Evolutionary conservation across 1,284 basidiomycete genomes (phyloP).

Genomic region (Trichosporon ovoides): DNA sequence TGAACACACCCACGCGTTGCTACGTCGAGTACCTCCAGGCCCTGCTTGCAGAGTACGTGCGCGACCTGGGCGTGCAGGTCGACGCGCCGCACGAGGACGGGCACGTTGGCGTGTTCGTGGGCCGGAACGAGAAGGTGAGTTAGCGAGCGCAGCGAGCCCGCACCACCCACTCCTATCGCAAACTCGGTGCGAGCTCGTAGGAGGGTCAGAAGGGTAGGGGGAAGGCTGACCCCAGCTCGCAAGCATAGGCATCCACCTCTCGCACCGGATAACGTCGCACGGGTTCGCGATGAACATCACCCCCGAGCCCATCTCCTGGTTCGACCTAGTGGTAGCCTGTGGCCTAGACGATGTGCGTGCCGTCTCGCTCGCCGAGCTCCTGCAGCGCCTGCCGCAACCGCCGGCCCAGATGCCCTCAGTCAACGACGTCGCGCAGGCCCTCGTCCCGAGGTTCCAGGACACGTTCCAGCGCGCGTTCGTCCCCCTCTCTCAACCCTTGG

Average conservation of each 20-base stretch:
- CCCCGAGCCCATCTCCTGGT: constrained; percentile 73
- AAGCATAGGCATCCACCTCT: constrained; percentile 93
- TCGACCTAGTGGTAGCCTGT: constrained; percentile 83
- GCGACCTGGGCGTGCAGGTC: constrained; percentile 30
- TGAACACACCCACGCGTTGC: constrained; percentile 52
- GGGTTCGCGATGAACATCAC: constrained; percentile 94
- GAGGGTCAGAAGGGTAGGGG: too few relatives aligned
- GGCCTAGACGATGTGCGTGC: constrained; percentile 82
- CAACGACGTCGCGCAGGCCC: constrained; percentile 22
- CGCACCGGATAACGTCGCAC: constrained; percentile 87
- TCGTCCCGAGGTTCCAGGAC: constrained; percentile 37
- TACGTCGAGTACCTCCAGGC: constrained; percentile 52
- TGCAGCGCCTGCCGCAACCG: constrained; percentile 11
- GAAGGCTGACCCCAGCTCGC: constrained; percentile 65
- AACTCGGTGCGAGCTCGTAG: too few relatives aligned
- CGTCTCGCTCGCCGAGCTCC: constrained; percentile 41
- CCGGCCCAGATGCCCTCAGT: constrained; percentile 23
- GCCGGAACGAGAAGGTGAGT: constrained; percentile 44
- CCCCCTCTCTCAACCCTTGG: constrained; percentile 16
- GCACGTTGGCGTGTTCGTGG: constrained; percentile 48
- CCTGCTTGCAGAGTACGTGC: constrained; percentile 42
- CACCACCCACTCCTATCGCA: too few relatives aligned
- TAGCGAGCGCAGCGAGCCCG: too few relatives aligned
- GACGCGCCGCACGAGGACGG: constrained; percentile 49
- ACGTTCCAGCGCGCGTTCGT: constrained; percentile 35